Base-by-base conservation (phyloP, 2,329 filamentous ascomycete species). In the Monilinia vaccinii-corymbosi region DNA sequence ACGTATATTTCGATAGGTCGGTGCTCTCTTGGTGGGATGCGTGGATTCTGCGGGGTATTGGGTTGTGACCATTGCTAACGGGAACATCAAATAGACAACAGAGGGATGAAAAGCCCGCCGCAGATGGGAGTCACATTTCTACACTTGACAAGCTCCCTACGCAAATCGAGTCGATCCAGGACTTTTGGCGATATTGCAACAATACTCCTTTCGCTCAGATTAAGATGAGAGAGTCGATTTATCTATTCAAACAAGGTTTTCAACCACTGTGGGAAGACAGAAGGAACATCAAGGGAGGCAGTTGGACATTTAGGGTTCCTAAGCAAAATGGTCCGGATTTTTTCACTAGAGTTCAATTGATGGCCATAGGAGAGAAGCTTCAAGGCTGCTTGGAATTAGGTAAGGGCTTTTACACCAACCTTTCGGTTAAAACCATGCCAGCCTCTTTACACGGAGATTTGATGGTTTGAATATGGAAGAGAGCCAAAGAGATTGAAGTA, bases 301-400 rank as follows among this genome's bases (percentile, higher is more conserved):
- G 88, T 72, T 97, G 91, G 91, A 95, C 91, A 25, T 96, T 97
- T 75, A 86, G 92, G 55, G 87, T 97, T 48, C 85, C 87, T 64
- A 96, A 96, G 78, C 80, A 79, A 63, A 80, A 82, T 42, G 84
- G 83, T 7, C 82, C 84, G 3, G 87, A 87, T 68, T 88, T 89
- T 71, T 97, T 87, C 90, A 91, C 86, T 68, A 85, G 86, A 71
- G 80, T 96, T 63, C 84, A 91, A 76, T 77, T 93, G 71, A 80
- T 94, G 73, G 90, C 90, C 38, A 89, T 94, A 63, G 90, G 90
- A 38, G 90, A 95, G 78, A 81, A 87, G 70, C 77, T 95, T 64
- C 87, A 94, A 75, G 79, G 82, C 65, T 87, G 83, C 18, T 78
- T 95, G 13, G 87, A 88, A 56, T 79, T 82, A 61, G 82, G 87